Percentiles rank a stretch among this genome's conserved stretches.
Evolutionary conservation across 371 early-diverging fungal genomes (phyloP).

Genomic region (Mortierella sp.): DNA sequence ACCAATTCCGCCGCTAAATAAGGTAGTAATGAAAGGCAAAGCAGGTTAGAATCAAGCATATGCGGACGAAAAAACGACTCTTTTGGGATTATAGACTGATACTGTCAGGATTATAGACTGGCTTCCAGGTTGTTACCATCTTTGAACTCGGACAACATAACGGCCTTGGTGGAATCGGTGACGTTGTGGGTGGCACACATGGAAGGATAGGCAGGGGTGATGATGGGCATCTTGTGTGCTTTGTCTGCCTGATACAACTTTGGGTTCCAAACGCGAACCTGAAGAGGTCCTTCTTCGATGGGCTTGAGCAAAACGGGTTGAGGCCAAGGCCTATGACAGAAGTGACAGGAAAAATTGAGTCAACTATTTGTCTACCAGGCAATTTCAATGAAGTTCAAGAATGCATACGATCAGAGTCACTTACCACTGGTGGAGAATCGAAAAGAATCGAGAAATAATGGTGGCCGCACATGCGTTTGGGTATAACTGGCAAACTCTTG

Average conservation of each 20-base stretch:
- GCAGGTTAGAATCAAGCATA: not conserved
- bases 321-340: constrained; percentile 87
- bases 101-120: too few species aligned
- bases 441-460: constrained; percentile 94
- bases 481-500: constrained; percentile 97
- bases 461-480: constrained; percentile 94
- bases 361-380: not conserved
- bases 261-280: constrained; percentile 99
- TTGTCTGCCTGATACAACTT: constrained; percentile 89
- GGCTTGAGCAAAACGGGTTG: constrained; percentile 95
- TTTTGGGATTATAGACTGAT: too few species aligned
- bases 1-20: constrained; percentile 74
- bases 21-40: not conserved
- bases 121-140: constrained; percentile 57
- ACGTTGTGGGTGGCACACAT: constrained; percentile 99
- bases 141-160: constrained; percentile 92
- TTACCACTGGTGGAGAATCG: constrained; percentile 91
- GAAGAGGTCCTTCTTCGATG: constrained; percentile 94
- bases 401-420: not conserved
- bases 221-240: constrained; percentile 98
- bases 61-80: too few species aligned
- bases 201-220: constrained; percentile 99
- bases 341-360: not conserved
- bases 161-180: constrained; percentile 87
- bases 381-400: not conserved